Conservation (phyloP, 805 yeast species). For the Wickerhamomyces bisporus region DNA sequence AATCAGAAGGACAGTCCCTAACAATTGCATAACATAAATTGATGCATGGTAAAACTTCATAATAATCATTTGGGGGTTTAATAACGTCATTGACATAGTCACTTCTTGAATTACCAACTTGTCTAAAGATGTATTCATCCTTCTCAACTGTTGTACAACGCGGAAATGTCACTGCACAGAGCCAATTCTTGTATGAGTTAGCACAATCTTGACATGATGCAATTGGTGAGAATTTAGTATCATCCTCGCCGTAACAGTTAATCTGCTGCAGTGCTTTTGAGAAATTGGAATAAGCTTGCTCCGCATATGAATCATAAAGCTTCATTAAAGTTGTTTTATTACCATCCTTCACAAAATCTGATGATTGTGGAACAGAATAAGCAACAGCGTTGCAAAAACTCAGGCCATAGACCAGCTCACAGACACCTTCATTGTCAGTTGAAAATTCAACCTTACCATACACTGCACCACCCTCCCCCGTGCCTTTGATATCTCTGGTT, state of each 20-base stretch:
- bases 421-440: constrained; percentile 48
- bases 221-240: constrained; percentile 69
- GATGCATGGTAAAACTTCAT: constrained; percentile 83
- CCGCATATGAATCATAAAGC: constrained; percentile 63
- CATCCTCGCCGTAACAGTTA: constrained; percentile 65
- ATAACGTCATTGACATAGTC: constrained; percentile 48
- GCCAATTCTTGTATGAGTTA: constrained; percentile 73
- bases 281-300: constrained; percentile 54
- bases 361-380: constrained; percentile 71
- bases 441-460: constrained; percentile 53
- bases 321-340: constrained; percentile 30
- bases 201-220: constrained; percentile 70
- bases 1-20: constrained; percentile 74
- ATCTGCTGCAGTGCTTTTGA: constrained; percentile 69
- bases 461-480: constrained; percentile 56
- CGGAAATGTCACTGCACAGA: constrained; percentile 85
- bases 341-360: constrained; percentile 27
- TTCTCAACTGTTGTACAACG: constrained; percentile 59
- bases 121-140: constrained; percentile 42
- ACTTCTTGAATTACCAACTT: constrained; percentile 52
- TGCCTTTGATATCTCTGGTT: constrained; percentile 41
- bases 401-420: constrained; percentile 69
- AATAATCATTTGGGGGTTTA: constrained; percentile 53
- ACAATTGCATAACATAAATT: constrained; percentile 75
- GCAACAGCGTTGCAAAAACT: constrained; percentile 80